Evolutionary conservation across 352 stramenopile genomes (phyloP).

Genomic region (Phytophthora sansomeana): DNA sequence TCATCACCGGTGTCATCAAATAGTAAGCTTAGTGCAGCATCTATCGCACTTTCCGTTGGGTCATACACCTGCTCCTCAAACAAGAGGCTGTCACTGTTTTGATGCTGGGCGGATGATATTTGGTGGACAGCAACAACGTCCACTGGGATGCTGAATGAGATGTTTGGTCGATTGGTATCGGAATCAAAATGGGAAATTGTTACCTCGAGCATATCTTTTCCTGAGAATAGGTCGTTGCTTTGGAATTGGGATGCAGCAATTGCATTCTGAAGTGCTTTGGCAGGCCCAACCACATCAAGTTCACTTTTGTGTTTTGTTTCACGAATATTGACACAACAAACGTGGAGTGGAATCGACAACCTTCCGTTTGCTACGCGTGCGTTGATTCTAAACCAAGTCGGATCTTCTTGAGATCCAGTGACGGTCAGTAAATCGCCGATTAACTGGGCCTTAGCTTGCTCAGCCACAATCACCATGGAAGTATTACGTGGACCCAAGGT

Average conservation of each 20-base stretch:
- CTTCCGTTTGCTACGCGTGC: constrained; percentile 21
- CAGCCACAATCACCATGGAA: constrained; percentile 11
- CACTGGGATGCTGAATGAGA: constrained; percentile 17
- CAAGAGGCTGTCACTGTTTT: background rate
- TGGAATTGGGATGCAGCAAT: constrained; percentile 26
- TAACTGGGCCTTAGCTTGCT: background rate
- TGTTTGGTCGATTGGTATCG: background rate
- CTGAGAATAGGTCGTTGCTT: constrained; percentile 7
- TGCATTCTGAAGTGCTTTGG: constrained; percentile 17
- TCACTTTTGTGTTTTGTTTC: constrained; percentile 8
- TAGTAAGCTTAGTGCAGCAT: background rate
- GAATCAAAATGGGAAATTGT: constrained; percentile 13
- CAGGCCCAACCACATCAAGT: constrained; percentile 31
- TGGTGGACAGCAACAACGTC: constrained; percentile 14
- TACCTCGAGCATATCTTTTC: constrained; percentile 27
- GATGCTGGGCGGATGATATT: background rate
- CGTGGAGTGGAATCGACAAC: constrained; percentile 23
- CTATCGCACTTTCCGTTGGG: background rate
- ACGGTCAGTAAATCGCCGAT: constrained; percentile 27
- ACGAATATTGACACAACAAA: constrained; percentile 41
- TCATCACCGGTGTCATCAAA: constrained; percentile 5
- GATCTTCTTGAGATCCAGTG: constrained; percentile 13
- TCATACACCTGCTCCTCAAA: background rate
- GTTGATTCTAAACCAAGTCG: constrained; percentile 29
- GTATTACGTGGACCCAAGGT: constrained; percentile 3